A percentile compares a stretch with the other conserved stretches of the same genome.
These are phyloP conservation scores for Xylaria nigripes DNA, from an alignment of 495 filamentous ascomycete species.

Conservation along the genomic window DNA sequence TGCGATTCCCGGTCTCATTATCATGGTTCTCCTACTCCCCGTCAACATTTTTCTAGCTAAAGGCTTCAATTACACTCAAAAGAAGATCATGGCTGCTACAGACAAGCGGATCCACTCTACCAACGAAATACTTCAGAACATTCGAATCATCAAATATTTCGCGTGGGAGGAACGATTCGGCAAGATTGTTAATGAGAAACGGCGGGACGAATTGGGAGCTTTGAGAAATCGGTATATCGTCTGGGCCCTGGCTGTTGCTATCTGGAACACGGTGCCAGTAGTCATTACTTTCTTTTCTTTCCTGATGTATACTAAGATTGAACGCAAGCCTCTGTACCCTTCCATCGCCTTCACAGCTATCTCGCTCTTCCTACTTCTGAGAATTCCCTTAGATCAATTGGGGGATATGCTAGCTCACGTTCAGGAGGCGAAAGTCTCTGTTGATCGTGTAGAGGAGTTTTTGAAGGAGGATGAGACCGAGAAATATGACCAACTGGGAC, in stretches of 20 bases:
- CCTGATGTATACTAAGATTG: conserved; percentile 82
- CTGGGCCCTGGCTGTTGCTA: conserved; percentile 82
- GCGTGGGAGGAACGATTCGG: conserved; percentile 95
- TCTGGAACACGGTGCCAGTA: conserved; percentile 95
- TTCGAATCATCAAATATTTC: conserved; percentile 99
- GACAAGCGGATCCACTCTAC: conserved; percentile 95
- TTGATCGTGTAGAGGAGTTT: conserved; percentile 95
- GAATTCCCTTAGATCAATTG: conserved; percentile 89
- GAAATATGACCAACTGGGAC: conserved; percentile 80
- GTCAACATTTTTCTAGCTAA: conserved; percentile 81
- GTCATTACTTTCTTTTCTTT: conserved; percentile 95
- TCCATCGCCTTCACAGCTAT: conserved; percentile 95
- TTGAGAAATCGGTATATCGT: conserved; percentile 77
- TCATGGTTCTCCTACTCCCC: conserved; percentile 84
- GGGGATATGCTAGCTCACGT: conserved; percentile 99
- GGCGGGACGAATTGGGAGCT: conserved; percentile 66
- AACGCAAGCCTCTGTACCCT: conserved; percentile 80
- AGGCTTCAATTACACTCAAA: conserved; percentile 76
- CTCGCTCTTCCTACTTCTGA: conserved; percentile 91
- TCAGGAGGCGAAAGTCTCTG: conserved; percentile 92
- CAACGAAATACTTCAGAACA: conserved; percentile 95
- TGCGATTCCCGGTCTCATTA: conserved; percentile 86
- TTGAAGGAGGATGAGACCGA: conserved; percentile 91
- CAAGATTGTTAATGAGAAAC: conserved; percentile 79
- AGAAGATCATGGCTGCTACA: conserved; percentile 85